Evolutionary conservation across 208 protist species (phyloP).

Genomic region (Porcisia deanei): DNA sequence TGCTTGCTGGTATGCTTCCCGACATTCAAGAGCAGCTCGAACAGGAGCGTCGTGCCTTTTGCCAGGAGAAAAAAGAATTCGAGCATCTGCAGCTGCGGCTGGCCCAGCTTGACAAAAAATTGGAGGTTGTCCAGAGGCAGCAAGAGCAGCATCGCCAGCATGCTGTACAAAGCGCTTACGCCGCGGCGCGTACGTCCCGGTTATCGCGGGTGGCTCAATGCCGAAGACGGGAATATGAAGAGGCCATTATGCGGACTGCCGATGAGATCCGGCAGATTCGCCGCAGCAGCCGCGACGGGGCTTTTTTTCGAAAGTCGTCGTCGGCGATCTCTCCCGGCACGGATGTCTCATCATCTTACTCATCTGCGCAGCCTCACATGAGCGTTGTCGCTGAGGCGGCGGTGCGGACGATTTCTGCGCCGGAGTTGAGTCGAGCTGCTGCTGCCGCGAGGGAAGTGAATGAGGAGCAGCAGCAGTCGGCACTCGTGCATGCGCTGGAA

Average conservation of each 20-base stretch:
- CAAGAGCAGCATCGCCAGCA: neutral
- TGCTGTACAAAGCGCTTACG: neutral
- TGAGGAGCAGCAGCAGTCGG: neutral
- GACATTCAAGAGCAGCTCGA: conserved; percentile 11
- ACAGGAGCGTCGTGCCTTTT: neutral
- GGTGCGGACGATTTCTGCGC: neutral
- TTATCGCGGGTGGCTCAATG: conserved; percentile 2
- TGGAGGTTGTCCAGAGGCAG: neutral
- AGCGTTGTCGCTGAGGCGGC: neutral
- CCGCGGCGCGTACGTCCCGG: neutral
- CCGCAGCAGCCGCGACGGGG: neutral
- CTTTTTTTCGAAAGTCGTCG: neutral
- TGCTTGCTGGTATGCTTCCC: conserved; percentile 74
- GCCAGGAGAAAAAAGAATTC: neutral
- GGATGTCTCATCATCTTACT: conserved; percentile 1
- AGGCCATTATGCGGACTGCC: conserved; percentile 1
- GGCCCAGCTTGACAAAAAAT: neutral
- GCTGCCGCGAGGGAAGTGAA: conserved; percentile 6
- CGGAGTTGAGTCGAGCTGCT: neutral
- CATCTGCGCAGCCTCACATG: neutral
- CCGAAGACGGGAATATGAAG: conserved; percentile 3
- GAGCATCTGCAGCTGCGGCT: neutral
- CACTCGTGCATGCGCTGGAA: conserved; percentile 1
- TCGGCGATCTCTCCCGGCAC: neutral
- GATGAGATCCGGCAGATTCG: conserved; percentile 6